Conservation (phyloP, 2,329 filamentous ascomycete species). For the Aspergillus niger region DNA sequence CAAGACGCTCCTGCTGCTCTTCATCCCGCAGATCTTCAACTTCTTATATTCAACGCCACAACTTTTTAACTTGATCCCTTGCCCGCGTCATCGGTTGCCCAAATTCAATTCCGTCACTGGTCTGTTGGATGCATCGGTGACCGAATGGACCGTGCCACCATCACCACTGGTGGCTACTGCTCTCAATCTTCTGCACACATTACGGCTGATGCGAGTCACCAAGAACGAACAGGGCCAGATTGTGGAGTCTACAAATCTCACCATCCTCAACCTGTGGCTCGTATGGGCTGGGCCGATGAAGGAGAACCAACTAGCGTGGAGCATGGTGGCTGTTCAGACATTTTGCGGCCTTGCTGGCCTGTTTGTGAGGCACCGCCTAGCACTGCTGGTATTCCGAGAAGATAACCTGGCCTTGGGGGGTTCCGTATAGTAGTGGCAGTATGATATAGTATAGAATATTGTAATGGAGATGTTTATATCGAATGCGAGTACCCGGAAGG, state of each 20-base stretch:
- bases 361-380: constrained; percentile 81
- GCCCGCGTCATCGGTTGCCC: constrained; percentile 88
- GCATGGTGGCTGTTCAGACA: constrained; percentile 78
- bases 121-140: constrained; percentile 81
- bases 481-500: background rate
- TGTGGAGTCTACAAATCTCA: constrained; percentile 83
- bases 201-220: constrained; percentile 69
- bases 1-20: constrained; percentile 88
- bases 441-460: background rate
- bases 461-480: background rate
- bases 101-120: constrained; percentile 84
- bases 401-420: constrained; percentile 64
- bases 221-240: constrained; percentile 70
- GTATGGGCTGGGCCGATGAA: constrained; percentile 91
- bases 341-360: constrained; percentile 77
- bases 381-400: constrained; percentile 82
- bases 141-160: constrained; percentile 74
- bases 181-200: constrained; percentile 67
- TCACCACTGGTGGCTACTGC: constrained; percentile 61
- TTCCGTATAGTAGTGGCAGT: constrained; percentile 4
- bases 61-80: constrained; percentile 85
- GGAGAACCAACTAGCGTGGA: constrained; percentile 78
- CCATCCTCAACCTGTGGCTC: constrained; percentile 92
- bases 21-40: constrained; percentile 94
- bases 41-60: constrained; percentile 93